These are phyloP conservation scores for Lagenaria siceraria DNA, from an alignment of 306 rosid species.

Conservation along the genomic window DNA sequence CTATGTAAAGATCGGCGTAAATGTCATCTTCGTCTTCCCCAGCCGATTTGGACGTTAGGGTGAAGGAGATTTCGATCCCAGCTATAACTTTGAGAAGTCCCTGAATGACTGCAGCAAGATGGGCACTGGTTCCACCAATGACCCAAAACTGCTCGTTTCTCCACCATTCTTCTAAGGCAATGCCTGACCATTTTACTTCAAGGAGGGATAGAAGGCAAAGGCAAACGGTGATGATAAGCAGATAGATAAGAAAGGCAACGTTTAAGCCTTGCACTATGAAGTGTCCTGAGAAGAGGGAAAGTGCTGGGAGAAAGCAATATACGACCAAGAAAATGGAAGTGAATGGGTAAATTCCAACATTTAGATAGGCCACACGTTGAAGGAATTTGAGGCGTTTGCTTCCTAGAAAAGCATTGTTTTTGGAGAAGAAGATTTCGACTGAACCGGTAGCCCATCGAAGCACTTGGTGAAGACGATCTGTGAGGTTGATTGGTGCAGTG, in stretches of 20 bases:
- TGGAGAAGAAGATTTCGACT: conserved; percentile 73
- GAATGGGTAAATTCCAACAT: conserved; percentile 73
- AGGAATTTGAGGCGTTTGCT: conserved; percentile 68
- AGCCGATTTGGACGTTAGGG: conserved; percentile 46
- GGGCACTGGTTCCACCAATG: conserved; percentile 82
- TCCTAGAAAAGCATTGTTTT: conserved; percentile 61
- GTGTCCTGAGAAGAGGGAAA: conserved; percentile 55
- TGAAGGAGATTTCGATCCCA: conserved; percentile 63
- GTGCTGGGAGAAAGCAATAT: conserved; percentile 69
- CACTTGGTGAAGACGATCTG: conserved; percentile 75
- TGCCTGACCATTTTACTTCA: conserved; percentile 81
- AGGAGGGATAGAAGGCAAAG: conserved; percentile 57
- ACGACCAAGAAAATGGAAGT: conserved; percentile 53
- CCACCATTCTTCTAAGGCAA: conserved; percentile 77
- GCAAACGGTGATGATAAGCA: conserved; percentile 34
- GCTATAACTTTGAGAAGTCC: conserved; percentile 59
- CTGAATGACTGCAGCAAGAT: conserved; percentile 67
- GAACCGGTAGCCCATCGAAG: conserved; percentile 89
- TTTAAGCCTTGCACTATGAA: conserved; percentile 58
- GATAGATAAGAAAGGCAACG: conserved; percentile 40
- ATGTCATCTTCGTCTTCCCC: conserved; percentile 48
- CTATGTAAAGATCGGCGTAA: conserved; percentile 60
- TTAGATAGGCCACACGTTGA: conserved; percentile 66
- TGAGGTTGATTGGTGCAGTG: conserved; percentile 75
- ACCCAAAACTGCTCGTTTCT: conserved; percentile 79